Evolutionary conservation across 192 early-diverging fungal genomes (phyloP), one percentile per base, ranked within the genome.

Genomic region (Thamnidium elegans): DNA sequence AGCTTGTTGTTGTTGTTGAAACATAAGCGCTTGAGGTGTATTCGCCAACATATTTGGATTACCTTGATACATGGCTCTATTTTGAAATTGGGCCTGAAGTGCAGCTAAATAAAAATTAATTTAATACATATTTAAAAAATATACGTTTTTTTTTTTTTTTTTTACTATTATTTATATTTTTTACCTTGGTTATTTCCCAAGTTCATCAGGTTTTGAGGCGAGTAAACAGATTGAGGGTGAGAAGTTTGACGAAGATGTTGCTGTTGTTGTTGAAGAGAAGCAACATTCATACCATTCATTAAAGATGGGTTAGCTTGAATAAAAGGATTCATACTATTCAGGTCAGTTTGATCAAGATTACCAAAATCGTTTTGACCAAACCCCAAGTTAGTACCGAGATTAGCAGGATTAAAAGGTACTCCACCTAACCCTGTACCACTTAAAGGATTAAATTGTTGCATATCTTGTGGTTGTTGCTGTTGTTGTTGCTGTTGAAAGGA

Each of bases 51-150:
- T 66, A 5, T 52, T 42, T 43, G 21, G 45, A 32, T 63, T 62
- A 20, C 42, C 55, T n/a, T 67, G 52, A 52, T 72, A 66, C 47
- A 66, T 20, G 14, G 51, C 53, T 50, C 53, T 65, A 54, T 67
- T 66, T 17, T 72, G 71, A 1, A 72, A 42, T 52, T 72, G 71
- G 20, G 60, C 55, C 23, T 72, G 71, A 8, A 72, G 50, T 3
- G 55, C 66, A 52, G 21, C 21, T 53, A 42, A 21, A 42, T 10
- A 30, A 9, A 21, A 51, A n/a, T 15, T 19, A 17, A 17, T 26
- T 26, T 26, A 26, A 26, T 26, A n/a, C n/a, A n/a, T n/a, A n/a
- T n/a, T n/a, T n/a, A n/a, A 26, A 26, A 26, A 26, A 26, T 26
- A 26, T 26, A 26, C 26, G 20, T 5, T 54, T 44, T 43, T n/a